These are phyloP conservation scores for Teratosphaeria pseudoeucalypti DNA, from an alignment of 2,329 filamentous ascomycete genomes.

Conservation along the genomic window DNA sequence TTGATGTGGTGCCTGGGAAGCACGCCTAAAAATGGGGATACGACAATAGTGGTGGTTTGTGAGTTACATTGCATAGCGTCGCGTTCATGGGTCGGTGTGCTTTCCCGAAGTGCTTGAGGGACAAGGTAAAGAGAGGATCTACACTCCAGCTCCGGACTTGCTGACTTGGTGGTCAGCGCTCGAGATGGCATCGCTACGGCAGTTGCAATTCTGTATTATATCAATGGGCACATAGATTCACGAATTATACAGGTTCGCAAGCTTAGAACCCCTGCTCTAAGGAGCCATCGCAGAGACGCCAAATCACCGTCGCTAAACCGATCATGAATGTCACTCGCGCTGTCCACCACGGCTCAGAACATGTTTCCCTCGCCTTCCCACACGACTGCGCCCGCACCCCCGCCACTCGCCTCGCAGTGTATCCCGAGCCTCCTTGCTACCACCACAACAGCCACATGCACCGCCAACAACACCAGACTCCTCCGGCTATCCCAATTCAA, in stretches of 20 bases:
- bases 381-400: not conserved
- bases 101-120: not conserved
- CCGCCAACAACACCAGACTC: slow-evolving; percentile 32
- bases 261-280: not conserved
- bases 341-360: not conserved
- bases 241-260: not conserved
- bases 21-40: not conserved
- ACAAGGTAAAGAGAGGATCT: not conserved
- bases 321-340: not conserved
- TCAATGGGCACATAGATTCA: not conserved
- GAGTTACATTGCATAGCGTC: not conserved
- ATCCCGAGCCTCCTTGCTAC: slow-evolving; percentile 9
- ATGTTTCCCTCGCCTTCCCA: not conserved
- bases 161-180: not conserved
- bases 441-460: slow-evolving; percentile 39
- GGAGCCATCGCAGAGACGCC: not conserved
- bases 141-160: not conserved
- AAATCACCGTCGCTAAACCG: not conserved
- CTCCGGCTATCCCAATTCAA: slow-evolving; percentile 25
- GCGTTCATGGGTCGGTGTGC: not conserved
- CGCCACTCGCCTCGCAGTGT: not conserved
- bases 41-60: not conserved
- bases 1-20: not conserved
- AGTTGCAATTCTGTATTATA: not conserved
- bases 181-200: not conserved